Evolutionary conservation across 768 basidiomycete species (phyloP), one percentile per base, ranked within the genome.

Genomic region (Tylopilus rubrobrunneus): DNA sequence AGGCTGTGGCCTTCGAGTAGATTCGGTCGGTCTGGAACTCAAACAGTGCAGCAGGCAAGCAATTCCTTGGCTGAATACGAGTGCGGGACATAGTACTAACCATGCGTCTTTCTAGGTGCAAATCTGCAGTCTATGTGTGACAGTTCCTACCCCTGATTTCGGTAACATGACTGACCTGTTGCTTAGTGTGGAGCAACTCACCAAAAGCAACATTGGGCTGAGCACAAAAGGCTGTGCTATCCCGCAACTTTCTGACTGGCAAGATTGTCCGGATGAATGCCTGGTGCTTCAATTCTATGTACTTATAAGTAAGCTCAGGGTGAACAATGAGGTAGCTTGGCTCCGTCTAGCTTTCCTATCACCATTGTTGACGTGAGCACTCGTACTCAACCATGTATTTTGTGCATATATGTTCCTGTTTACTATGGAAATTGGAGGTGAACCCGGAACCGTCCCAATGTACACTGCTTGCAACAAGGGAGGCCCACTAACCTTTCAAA

Each of bases 51-150:
- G 73, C 12, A 70, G 71, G 74, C 67, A 62, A 59, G 64, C 63
- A 5, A 9, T 21, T 12, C 37, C 40, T 55, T 27, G 19, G 1
- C 8, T 33, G 10, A 14, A 23, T 17, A 10, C 29, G 19, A 25
- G 14, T 19, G 29, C 39, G 31, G 19, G 10, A 53, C 27, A 17
- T 33, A 45, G 52, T 21, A 19, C 33, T 33, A 34, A 39, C 25
- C 34, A 15, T 43, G 12, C 4, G 19, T 15, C 40, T 29, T 12
- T 42, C 42, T 48, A 77, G 76, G 55, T 78, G 76, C 58, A 77
- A 75, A 56, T 65, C 69, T 4, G 71, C 69, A 8, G 71, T 75
- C 21, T 77, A 77, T 59, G 76, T 76, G 63, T 70, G 74, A 66
- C 25, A 11, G 31, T 31, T 25, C 25, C 25, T 11, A 31, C 31